phyloP scores from a whole-genome alignment of 768 basidiomycete genomes.

The Boletus subparvulus region DNA sequence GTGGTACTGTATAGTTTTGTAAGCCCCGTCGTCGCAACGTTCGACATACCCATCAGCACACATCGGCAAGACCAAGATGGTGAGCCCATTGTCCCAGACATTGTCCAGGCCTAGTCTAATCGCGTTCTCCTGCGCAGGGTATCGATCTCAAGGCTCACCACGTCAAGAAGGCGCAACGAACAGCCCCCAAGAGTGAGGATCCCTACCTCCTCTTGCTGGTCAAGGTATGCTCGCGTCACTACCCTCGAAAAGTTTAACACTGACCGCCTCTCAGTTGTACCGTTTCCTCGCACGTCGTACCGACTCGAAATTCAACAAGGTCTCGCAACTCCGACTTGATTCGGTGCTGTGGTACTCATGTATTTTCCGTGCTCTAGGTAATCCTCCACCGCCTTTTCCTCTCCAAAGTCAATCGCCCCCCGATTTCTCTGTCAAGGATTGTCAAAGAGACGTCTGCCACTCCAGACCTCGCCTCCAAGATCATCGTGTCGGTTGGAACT shows the following conservation, averaged over 20 bases:
- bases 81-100: conserved; percentile 54
- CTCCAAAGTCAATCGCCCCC: conserved; percentile 96
- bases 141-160: conserved; percentile 96
- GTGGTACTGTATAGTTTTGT: conserved; percentile 62
- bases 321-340: conserved; percentile 27
- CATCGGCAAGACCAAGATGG: conserved; percentile 75
- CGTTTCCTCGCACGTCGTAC: conserved; percentile 98
- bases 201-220: conserved; percentile 97
- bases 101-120: conserved; percentile 22
- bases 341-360: conserved; percentile 18
- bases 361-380: conserved; percentile 46
- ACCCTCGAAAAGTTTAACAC: conserved; percentile 3
- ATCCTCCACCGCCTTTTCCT: conserved; percentile 96
- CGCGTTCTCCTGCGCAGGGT: conserved; percentile 53
- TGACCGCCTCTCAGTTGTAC: conserved; percentile 68
- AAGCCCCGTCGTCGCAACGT: conserved; percentile 44
- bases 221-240: conserved; percentile 60
- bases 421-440: conserved; percentile 92
- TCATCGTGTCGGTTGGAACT: conserved; percentile 86
- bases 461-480: conserved; percentile 70
- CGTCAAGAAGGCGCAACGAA: conserved; percentile 96
- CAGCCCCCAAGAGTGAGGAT: conserved; percentile 98
- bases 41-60: conserved; percentile 49
- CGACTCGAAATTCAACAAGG: conserved; percentile 95
- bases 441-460: conserved; percentile 73